phyloP scores from a whole-genome alignment of 1,284 basidiomycete species.

The Apiotrichum gamsii region DNA sequence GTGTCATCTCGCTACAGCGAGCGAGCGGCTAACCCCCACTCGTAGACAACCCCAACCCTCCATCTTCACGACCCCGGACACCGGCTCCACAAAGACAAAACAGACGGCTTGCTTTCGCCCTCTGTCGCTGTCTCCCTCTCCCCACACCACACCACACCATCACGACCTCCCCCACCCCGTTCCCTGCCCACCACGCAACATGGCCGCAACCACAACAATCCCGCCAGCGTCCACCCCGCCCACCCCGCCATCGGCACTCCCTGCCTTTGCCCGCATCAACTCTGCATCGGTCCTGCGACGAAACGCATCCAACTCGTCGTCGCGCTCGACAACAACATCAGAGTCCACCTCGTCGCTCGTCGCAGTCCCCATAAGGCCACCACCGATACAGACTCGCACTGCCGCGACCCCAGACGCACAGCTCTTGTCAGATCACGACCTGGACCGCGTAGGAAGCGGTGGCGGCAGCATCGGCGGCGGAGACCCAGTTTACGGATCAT shows the following conservation, averaged over 20 bases:
- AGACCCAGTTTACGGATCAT: no score
- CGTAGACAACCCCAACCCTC: no score
- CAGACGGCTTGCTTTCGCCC: no score
- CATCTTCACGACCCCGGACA: no score
- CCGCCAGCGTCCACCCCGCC: constrained; percentile 13
- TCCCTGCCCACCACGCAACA: neutral
- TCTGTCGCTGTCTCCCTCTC: neutral
- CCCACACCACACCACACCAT: neutral
- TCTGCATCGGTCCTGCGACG: constrained; percentile 23
- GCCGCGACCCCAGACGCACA: constrained; percentile 35
- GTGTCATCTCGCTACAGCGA: no score
- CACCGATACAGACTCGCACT: constrained; percentile 42
- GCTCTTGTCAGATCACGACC: no score
- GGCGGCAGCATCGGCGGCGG: no score
- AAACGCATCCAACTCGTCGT: constrained; percentile 40
- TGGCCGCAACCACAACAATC: constrained; percentile 6
- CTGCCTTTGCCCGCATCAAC: constrained; percentile 13
- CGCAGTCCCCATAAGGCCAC: constrained; percentile 44
- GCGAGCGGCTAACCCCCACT: no score
- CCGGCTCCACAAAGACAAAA: no score
- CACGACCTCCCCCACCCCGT: neutral
- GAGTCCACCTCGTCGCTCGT: constrained; percentile 41
- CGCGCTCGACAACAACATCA: constrained; percentile 33
- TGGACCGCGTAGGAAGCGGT: no score
- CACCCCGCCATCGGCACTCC: constrained; percentile 11